These are phyloP conservation scores for Apiospora malaysiana DNA, from an alignment of 2,329 filamentous ascomycete genomes.

Conservation along the genomic window DNA sequence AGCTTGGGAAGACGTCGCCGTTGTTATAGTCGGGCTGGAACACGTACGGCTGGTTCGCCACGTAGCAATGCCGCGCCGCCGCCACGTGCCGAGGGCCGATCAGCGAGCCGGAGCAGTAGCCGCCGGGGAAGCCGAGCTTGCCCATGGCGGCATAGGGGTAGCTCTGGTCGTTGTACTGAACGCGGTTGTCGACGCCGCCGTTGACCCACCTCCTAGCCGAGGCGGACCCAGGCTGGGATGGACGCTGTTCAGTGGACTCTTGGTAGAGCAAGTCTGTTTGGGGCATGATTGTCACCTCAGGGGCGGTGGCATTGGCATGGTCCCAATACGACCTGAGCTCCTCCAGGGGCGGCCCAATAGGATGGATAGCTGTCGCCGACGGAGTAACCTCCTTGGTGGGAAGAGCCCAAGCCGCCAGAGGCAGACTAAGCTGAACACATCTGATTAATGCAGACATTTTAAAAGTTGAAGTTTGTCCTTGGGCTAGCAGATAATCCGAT, in stretches of 20 bases:
- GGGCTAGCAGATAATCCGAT: too few species aligned
- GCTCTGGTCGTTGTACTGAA: conserved; percentile 27
- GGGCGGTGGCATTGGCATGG: neutral
- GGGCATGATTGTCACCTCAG: neutral
- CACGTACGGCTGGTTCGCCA: conserved; percentile 28
- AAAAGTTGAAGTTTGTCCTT: neutral
- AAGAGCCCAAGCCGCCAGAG: neutral
- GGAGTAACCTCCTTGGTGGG: neutral
- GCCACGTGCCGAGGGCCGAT: conserved; percentile 38
- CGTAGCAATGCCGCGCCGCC: conserved; percentile 36
- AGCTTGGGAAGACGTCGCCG: conserved; percentile 29
- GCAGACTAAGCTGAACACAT: neutral
- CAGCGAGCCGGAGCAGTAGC: conserved; percentile 35
- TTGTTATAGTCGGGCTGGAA: conserved; percentile 36
- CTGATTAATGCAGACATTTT: neutral
- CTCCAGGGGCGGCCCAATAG: neutral
- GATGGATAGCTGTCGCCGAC: neutral
- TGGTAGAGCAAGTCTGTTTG: neutral
- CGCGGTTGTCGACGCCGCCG: conserved; percentile 32
- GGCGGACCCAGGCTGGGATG: neutral
- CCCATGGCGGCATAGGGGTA: conserved; percentile 34
- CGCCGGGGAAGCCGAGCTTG: conserved; percentile 30
- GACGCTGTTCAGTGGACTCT: neutral
- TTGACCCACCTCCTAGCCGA: conserved; percentile 29
- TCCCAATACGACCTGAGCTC: neutral